Conservation (phyloP, 2,329 filamentous ascomycete genomes). For the Diaporthe amygdali region DNA sequence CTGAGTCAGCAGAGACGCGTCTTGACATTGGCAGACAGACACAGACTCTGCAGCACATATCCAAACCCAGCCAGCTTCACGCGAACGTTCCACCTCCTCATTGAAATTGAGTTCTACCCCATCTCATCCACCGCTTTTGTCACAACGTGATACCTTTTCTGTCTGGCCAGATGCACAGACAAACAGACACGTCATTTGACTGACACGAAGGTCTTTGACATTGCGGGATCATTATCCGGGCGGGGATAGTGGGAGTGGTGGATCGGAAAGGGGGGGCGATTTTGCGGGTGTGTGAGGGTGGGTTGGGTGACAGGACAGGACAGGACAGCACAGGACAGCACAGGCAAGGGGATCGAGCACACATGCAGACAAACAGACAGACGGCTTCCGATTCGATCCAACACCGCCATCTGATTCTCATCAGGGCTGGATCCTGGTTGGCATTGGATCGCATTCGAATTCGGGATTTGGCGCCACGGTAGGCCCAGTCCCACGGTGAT, state of each 20-base stretch:
- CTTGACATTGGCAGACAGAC: background rate
- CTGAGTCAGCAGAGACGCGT: background rate
- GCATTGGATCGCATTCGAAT: background rate
- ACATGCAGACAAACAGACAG: background rate
- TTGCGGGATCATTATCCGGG: background rate
- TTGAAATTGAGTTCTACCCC: background rate
- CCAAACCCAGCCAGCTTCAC: background rate
- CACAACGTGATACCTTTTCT: background rate
- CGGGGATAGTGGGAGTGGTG: background rate
- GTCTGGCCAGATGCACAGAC: conserved; percentile 3
- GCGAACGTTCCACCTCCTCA: background rate
- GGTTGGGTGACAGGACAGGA: background rate
- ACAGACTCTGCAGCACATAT: background rate
- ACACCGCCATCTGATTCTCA: background rate
- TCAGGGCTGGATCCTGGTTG: background rate
- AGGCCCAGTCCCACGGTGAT: conserved; percentile 1
- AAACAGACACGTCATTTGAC: background rate
- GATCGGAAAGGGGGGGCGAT: background rate
- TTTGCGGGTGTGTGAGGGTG: background rate
- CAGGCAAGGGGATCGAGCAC: background rate
- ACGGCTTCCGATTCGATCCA: conserved; percentile 5
- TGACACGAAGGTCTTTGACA: conserved; percentile 5
- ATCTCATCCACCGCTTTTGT: background rate
- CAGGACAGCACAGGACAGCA: background rate
- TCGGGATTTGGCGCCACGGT: background rate